Percentiles rank a stretch among this genome's conserved stretches.
These are phyloP conservation scores for Cladophialophora bantiana DNA, from an alignment of 2,329 filamentous ascomycete species.

Conservation along the genomic window DNA sequence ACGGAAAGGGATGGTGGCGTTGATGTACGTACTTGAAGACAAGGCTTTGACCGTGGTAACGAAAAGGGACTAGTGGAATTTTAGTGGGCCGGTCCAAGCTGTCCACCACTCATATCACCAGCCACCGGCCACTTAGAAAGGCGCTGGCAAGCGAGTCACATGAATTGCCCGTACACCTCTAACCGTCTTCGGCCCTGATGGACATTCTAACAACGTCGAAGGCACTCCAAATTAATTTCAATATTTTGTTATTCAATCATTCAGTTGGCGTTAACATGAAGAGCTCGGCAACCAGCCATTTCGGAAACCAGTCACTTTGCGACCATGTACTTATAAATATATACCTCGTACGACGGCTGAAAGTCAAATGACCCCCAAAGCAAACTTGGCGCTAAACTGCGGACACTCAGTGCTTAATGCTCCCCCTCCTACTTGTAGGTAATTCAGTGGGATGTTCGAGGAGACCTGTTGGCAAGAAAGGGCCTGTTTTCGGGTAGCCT, in stretches of 20 bases:
- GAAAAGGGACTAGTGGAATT: not conserved
- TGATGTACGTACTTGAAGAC: not conserved
- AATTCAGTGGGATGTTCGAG: not conserved
- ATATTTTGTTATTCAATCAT: not conserved
- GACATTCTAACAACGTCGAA: not conserved
- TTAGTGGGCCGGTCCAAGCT: not conserved
- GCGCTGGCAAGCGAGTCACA: not conserved
- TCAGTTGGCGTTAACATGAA: not conserved
- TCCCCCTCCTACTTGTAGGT: not conserved
- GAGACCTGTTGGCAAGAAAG: not conserved
- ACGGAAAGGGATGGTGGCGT: not conserved
- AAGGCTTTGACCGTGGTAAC: not conserved
- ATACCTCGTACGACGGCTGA: not conserved
- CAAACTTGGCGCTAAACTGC: not conserved
- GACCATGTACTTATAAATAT: not conserved
- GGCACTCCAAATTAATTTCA: not conserved
- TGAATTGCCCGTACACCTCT: not conserved
- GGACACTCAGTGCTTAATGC: too few species aligned
- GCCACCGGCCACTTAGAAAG: not conserved
- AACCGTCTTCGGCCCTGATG: not conserved
- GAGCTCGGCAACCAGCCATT: not conserved
- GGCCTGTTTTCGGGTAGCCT: not conserved
- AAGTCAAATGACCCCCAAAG: not conserved
- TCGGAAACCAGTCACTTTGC: not conserved
- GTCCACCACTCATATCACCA: not conserved